Evolutionary conservation across 2,329 filamentous ascomycete species (phyloP).

Genomic region (Fusarium sp.): DNA sequence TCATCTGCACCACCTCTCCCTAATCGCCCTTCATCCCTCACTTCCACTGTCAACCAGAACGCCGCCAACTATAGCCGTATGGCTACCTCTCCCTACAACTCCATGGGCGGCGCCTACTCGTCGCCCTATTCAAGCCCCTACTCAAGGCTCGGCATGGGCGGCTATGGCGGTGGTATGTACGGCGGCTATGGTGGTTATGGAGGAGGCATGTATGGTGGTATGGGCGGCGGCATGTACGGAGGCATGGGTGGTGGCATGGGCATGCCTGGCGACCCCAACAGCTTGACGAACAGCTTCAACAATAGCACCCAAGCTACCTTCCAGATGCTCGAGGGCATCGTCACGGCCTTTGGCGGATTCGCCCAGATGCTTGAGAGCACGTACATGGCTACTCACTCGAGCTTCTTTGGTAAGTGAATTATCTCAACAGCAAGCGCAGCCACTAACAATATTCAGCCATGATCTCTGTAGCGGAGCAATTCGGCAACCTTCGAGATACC

Average conservation of each 20-base stretch:
- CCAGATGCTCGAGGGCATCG: slow-evolving; percentile 97
- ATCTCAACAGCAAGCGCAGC: not conserved
- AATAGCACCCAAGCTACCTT: slow-evolving; percentile 97
- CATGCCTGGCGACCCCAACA: slow-evolving; percentile 86
- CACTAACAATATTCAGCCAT: slow-evolving; percentile 72
- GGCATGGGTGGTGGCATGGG: slow-evolving; percentile 58
- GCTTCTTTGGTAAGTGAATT: slow-evolving; percentile 85
- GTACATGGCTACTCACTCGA: slow-evolving; percentile 99
- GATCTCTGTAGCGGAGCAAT: slow-evolving; percentile 98
- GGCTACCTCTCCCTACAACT: slow-evolving; percentile 64
- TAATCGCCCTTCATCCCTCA: slow-evolving; percentile 81
- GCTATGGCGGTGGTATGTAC: slow-evolving; percentile 20
- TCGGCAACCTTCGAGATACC: slow-evolving; percentile 91
- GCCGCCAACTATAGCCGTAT: slow-evolving; percentile 82
- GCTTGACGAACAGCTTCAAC: slow-evolving; percentile 93
- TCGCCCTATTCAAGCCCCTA: slow-evolving; percentile 56
- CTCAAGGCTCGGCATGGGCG: slow-evolving; percentile 54
- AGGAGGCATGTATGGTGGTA: slow-evolving; percentile 55
- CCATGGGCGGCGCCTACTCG: slow-evolving; percentile 57
- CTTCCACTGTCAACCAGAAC: slow-evolving; percentile 86
- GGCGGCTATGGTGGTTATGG: slow-evolving; percentile 56
- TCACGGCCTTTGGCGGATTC: slow-evolving; percentile 96
- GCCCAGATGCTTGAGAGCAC: slow-evolving; percentile 99
- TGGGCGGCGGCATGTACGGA: slow-evolving; percentile 53
- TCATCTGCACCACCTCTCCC: slow-evolving; percentile 76